These are phyloP conservation scores for Saturnispora galanensis DNA, from an alignment of 805 yeast genomes.

Conservation along the genomic window DNA sequence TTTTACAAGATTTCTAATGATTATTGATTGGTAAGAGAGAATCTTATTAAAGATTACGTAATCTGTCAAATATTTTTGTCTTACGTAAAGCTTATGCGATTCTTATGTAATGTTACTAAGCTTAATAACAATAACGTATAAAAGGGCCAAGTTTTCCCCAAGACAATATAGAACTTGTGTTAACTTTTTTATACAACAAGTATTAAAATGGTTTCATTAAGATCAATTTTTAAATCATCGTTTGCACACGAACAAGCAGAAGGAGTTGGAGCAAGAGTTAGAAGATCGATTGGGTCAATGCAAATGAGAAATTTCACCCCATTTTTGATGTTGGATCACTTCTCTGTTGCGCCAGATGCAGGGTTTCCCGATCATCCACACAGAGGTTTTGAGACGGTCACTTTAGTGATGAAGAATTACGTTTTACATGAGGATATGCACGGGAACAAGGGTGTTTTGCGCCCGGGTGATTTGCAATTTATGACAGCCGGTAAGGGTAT, in stretches of 20 bases:
- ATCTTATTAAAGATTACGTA: too few species aligned
- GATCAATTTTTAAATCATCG: conserved; percentile 42
- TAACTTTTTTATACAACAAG: not conserved
- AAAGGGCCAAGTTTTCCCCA: not conserved
- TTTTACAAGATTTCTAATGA: too few species aligned
- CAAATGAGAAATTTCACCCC: conserved; percentile 70
- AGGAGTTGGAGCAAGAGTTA: conserved; percentile 82
- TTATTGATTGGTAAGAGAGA: too few species aligned
- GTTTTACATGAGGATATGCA: conserved; percentile 82
- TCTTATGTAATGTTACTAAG: not conserved
- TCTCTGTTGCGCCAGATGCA: conserved; percentile 48
- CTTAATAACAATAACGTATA: not conserved
- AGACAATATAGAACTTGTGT: not conserved
- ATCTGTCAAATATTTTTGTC: too few species aligned
- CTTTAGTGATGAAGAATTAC: conserved; percentile 54
- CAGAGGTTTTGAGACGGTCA: conserved; percentile 75
- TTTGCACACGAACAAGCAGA: conserved; percentile 64
- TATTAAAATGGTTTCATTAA: conserved; percentile 23
- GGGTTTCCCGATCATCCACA: conserved; percentile 86
- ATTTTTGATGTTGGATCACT: conserved; percentile 74
- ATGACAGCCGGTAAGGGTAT: conserved; percentile 92
- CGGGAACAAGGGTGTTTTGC: conserved; percentile 67
- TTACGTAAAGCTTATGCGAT: too few species aligned
- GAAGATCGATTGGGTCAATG: conserved; percentile 69
- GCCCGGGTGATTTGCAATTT: conserved; percentile 80